phyloP scores from a whole-genome alignment of 441 rosid species.

The Populus trichocarpa region DNA sequence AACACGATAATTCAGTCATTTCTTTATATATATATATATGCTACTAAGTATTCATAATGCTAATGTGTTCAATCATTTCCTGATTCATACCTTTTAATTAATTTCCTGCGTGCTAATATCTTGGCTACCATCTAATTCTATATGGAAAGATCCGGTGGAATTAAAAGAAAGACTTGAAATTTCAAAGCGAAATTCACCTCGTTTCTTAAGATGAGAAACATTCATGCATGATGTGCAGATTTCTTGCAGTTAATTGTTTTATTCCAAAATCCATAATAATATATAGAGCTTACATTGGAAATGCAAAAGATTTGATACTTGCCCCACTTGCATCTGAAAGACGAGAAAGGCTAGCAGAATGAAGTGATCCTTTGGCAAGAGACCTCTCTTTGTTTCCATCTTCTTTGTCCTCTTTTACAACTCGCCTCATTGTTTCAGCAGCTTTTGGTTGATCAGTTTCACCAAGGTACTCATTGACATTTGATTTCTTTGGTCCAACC shows the following conservation, averaged over 20 bases:
- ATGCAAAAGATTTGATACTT: constrained; percentile 65
- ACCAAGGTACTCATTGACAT: constrained; percentile 25
- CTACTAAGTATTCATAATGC: no score
- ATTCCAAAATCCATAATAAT: background rate
- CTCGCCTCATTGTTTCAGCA: constrained; percentile 34
- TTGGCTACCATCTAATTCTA: no score
- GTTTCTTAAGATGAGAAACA: no score
- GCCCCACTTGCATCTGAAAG: constrained; percentile 36
- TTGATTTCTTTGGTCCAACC: constrained; percentile 6
- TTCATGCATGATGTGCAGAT: background rate
- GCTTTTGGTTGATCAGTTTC: constrained; percentile 22
- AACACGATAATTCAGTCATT: background rate
- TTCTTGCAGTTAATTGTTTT: background rate
- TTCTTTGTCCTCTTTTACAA: constrained; percentile 44
- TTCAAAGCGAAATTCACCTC: no score
- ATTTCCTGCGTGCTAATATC: no score
- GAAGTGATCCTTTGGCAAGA: background rate
- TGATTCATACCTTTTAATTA: no score
- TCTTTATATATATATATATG: background rate
- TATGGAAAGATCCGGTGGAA: no score
- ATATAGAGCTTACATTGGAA: constrained; percentile 54
- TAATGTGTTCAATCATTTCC: no score
- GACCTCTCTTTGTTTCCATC: constrained; percentile 22
- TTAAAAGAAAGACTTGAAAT: no score
- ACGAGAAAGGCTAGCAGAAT: constrained; percentile 25